A percentile compares a stretch with the other conserved stretches of the same genome.
phyloP scores from a whole-genome alignment of 73 alveolate species.

The Stentor coeruleus region DNA sequence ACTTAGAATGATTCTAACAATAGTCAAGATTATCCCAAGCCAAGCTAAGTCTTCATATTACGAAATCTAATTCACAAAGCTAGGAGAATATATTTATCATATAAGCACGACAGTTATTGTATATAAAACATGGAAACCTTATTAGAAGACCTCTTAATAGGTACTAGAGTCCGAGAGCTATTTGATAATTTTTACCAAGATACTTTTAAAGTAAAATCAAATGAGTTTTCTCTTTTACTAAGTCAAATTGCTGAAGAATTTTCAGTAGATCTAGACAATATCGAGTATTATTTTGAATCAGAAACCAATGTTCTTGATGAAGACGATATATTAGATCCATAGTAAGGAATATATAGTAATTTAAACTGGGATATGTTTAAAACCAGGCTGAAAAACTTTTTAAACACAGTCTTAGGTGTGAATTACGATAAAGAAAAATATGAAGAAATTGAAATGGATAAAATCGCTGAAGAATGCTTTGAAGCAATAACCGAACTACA shows the following conservation, averaged over 20 bases:
- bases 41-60: too few species aligned
- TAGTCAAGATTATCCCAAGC: too few species aligned
- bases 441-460: neutral
- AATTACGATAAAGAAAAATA: neutral
- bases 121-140: conserved; percentile 1
- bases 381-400: neutral
- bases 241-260: neutral
- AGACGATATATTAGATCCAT: neutral
- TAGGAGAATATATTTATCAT: too few species aligned
- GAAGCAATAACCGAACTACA: neutral
- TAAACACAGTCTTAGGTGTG: neutral
- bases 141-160: neutral
- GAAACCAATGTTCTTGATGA: neutral
- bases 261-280: neutral
- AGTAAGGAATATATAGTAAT: neutral
- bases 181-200: neutral
- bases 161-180: neutral
- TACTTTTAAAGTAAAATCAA: neutral
- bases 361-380: neutral
- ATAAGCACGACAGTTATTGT: too few species aligned
- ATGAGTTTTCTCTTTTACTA: neutral
- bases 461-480: neutral
- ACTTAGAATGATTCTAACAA: too few species aligned
- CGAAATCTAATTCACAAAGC: too few species aligned
- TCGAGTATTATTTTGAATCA: neutral